Base-by-base conservation (phyloP, 768 basidiomycete genomes). In the Termitomyces sp. region DNA sequence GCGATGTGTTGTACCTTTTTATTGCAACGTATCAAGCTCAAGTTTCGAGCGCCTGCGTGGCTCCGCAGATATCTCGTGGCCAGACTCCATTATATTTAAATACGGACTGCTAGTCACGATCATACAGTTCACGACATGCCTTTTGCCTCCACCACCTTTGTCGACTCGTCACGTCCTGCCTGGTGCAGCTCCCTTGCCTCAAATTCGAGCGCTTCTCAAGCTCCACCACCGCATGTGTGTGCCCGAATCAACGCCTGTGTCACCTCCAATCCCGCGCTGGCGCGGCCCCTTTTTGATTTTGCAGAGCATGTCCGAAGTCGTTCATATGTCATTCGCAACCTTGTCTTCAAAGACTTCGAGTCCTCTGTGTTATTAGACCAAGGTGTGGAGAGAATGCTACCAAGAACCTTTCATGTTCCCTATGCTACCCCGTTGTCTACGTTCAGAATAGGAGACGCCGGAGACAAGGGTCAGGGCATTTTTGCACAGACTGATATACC, bases 401-500 rank as follows among this genome's bases (percentile, higher is more conserved):
- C 67, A 7, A 53, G 58, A 12, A 56, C n/a, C 30, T 62, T 62
- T n/a, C 56, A 61, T 35, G 48, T 55, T 30, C 32, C 64, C 23
- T 49, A 26, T 41, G 46, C 43, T 4, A 26, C 50, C 8, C 59
- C 62, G 5, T 30, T 46, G 18, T 35, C 58, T 40, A 56, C 52
- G 3, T 71, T 69, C 54, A 57, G 66, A 56, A 64, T 73, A 48
- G 59, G 63, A 23, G 58, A 63, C n/a, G 70, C 74, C 0, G 64
- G 65, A 12, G 53, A 69, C 47, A 74, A 74, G 56, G 77, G 77
- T 18, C 58, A 67, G 16, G 77, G 74, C 1, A 69, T 76, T 66
- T 77, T 78, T 57, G 77, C 77, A 1, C 56, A 66, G 28, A 69
- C 68, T 26, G 61, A 67, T 23, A 72, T 78, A 10, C 60, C 69